Evolutionary conservation across 192 early-diverging fungal species (phyloP), one percentile per base, ranked within the genome.

Genomic region (Borealophlyctis nickersoniae): DNA sequence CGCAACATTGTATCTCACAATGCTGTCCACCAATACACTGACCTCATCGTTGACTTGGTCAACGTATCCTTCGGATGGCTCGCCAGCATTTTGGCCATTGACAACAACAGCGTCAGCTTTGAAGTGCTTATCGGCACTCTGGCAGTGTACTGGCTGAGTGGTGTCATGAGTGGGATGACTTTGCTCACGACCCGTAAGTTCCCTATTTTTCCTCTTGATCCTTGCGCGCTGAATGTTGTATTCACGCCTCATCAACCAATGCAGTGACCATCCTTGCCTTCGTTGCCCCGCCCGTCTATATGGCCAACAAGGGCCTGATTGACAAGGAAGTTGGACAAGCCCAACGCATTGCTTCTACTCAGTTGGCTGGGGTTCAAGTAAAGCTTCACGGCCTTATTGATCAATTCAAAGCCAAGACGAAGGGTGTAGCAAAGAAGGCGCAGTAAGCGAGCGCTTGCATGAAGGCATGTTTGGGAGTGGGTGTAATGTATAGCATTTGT

Each of bases 81-180:
- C 14, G 57, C 66, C 3, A 52, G 49, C 45, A 50, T 67, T 13
- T 27, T 67, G 50, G 66, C 66, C 1, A 48, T 67, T 31, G 66
- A 67, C 32, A 56, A 67, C 32, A 67, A 54, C 58, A 36, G 14
- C 39, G 9, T 7, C 39, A 45, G 39, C 19, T 45, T 45, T 19
- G 39, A 45, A 45, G 39, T 19, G 7, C 19, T 45, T 7, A 19
- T 45, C 19, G 39, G 39, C 7, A 19, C 39, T 45, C 19, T 45
- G 39, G 39, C 39, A 7, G 9, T 45, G 9, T 45, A 45, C 39
- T 45, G 39, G 39, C 19, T 45, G 39, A 45, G 39, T 19, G 39
- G 39, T 19, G 39, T 45, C 9, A 13, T 45, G 39, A 45, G 39
- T 19, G 39, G 39, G 7, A 13, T 7, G 39, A 45, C 39, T 19